Percentiles rank a stretch among this genome's conserved stretches.
Conservation (phyloP, 2,329 filamentous ascomycete species). For the Verruconis gallopava region DNA sequence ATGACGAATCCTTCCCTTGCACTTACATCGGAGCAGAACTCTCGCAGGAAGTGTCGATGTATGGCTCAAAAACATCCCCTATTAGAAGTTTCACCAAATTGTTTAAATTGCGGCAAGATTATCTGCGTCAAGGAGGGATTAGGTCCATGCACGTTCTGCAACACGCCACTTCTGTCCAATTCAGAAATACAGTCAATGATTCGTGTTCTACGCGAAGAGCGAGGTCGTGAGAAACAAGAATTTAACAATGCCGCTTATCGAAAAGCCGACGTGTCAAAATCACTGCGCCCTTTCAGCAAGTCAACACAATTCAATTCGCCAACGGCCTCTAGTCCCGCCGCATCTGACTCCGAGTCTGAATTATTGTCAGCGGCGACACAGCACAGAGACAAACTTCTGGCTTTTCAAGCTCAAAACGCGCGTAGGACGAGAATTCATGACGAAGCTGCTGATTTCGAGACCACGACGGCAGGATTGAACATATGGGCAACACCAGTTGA, state of each 20-base stretch:
- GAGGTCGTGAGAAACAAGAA: constrained; percentile 75
- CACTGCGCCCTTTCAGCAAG: constrained; percentile 46
- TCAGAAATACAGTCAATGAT: constrained; percentile 78
- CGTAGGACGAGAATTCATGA: constrained; percentile 73
- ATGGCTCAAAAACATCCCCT: constrained; percentile 79
- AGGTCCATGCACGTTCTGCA: constrained; percentile 88
- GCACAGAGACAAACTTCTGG: constrained; percentile 68
- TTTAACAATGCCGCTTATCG: constrained; percentile 60
- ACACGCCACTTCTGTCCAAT: constrained; percentile 54
- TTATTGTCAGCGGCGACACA: constrained; percentile 58
- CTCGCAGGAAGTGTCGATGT: constrained; percentile 66
- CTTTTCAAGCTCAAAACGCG: constrained; percentile 77
- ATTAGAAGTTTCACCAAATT: constrained; percentile 85
- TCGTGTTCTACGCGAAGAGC: constrained; percentile 66
- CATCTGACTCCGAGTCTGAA: constrained; percentile 31
- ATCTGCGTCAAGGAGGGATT: constrained; percentile 90
- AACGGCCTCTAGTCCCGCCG: constrained; percentile 16
- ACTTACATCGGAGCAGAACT: constrained; percentile 36
- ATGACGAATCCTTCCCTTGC: constrained; percentile 67
- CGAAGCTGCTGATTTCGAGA: constrained; percentile 65
- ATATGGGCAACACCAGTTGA: constrained; percentile 81
- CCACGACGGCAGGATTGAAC: constrained; percentile 45
- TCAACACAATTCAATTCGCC: constrained; percentile 27
- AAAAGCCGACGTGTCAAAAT: constrained; percentile 46
- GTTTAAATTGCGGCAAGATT: constrained; percentile 83